A percentile compares a stretch with the other conserved stretches of the same genome.
phyloP scores from a whole-genome alignment of 2,329 filamentous ascomycete species.

The Curvularia verruculosa region DNA sequence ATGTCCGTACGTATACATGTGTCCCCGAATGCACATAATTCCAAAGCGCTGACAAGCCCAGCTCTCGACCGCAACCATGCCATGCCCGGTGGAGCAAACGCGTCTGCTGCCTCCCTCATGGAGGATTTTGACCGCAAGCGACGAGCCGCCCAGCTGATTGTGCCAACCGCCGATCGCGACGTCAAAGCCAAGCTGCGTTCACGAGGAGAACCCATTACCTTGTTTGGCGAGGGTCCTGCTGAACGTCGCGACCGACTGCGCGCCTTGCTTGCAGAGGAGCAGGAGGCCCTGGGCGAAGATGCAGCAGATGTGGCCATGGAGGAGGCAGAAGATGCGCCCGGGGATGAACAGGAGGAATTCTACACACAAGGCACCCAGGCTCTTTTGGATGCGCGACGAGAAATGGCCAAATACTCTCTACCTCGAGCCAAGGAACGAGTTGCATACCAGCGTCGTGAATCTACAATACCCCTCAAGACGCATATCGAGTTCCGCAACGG shows the following conservation, averaged over 20 bases:
- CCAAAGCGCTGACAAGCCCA: constrained; percentile 14
- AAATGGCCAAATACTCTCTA: constrained; percentile 83
- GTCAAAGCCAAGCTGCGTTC: constrained; percentile 74
- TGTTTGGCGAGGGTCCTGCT: constrained; percentile 88
- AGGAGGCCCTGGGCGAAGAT: constrained; percentile 66
- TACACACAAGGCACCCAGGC: constrained; percentile 83
- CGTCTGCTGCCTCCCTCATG: constrained; percentile 83
- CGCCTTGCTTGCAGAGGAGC: constrained; percentile 75
- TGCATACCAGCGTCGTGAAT: constrained; percentile 78
- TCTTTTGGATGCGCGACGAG: constrained; percentile 75
- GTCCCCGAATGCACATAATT: too few species aligned
- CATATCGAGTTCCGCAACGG: constrained; percentile 92
- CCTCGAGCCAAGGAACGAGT: constrained; percentile 79
- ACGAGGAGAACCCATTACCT: constrained; percentile 88
- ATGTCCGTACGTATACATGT: constrained; percentile 62
- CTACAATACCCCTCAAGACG: constrained; percentile 81
- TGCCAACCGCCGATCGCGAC: constrained; percentile 90
- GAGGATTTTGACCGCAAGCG: constrained; percentile 91
- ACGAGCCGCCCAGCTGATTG: constrained; percentile 83
- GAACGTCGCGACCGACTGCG: constrained; percentile 87
- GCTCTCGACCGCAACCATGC: constrained; percentile 84
- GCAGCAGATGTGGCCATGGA: constrained; percentile 58
- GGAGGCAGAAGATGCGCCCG: constrained; percentile 62
- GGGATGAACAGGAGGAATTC: constrained; percentile 74
- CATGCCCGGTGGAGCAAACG: constrained; percentile 74